Evolutionary conservation across 2,329 filamentous ascomycete species (phyloP).

Genomic region (Colletotrichum cuscutae): DNA sequence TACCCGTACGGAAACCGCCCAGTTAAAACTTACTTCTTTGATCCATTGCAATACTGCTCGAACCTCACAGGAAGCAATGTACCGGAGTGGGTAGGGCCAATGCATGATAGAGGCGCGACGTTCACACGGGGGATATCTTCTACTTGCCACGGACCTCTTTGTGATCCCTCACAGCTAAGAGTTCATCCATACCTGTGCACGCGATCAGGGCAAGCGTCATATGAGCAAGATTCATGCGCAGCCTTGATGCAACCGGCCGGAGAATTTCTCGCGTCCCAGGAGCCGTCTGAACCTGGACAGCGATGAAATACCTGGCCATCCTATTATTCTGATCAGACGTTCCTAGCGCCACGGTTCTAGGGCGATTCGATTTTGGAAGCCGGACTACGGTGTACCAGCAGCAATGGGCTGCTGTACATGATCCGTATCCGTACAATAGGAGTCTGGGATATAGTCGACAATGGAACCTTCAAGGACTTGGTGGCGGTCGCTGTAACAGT

Average conservation of each 20-base stretch:
- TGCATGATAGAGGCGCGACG: constrained; percentile 18
- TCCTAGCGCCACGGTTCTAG: constrained; percentile 8
- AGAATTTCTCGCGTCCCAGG: constrained; percentile 37
- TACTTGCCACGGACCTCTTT: constrained; percentile 43
- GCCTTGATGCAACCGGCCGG: constrained; percentile 41
- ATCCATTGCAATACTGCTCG: background rate
- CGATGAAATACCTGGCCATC: background rate
- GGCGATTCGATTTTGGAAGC: background rate
- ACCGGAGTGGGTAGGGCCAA: constrained; percentile 10
- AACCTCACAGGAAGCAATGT: background rate
- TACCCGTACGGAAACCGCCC: too few relatives aligned
- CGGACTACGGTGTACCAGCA: background rate
- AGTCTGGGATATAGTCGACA: background rate
- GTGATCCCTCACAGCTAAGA: constrained; percentile 37
- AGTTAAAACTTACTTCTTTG: background rate
- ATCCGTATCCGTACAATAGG: background rate
- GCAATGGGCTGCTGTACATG: background rate
- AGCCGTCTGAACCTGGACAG: background rate
- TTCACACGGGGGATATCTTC: constrained; percentile 45
- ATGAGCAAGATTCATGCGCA: constrained; percentile 44
- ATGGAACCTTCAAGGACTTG: background rate
- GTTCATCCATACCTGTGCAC: constrained; percentile 26
- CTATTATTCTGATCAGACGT: background rate
- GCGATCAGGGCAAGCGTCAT: constrained; percentile 29
- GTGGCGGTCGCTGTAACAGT: constrained; percentile 13